phyloP scores from a whole-genome alignment of 805 yeast genomes.

The Sugiyamaella qingdaonensis region DNA sequence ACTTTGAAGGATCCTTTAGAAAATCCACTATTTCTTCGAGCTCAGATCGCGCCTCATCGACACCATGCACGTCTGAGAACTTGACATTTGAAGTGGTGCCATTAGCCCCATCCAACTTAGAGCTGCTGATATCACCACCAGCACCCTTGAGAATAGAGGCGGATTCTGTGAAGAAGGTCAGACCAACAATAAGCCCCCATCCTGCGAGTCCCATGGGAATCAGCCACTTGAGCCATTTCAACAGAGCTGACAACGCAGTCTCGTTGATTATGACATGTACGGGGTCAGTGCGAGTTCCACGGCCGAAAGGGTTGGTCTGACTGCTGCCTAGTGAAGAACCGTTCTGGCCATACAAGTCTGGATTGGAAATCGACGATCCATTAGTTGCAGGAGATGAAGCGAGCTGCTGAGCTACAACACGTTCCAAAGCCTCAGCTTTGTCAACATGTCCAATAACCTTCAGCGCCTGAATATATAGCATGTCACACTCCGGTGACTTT shows the following conservation, averaged over 20 bases:
- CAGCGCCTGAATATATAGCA: slow-evolving; percentile 75
- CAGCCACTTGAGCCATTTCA: slow-evolving; percentile 87
- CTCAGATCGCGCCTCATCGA: slow-evolving; percentile 97
- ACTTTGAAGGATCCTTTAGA: slow-evolving; percentile 90
- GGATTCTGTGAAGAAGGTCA: slow-evolving; percentile 75
- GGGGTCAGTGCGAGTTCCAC: slow-evolving; percentile 56
- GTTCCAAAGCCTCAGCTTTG: slow-evolving; percentile 67
- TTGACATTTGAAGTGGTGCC: slow-evolving; percentile 84
- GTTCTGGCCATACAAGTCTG: slow-evolving; percentile 10
- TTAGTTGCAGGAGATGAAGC: slow-evolving; percentile 13
- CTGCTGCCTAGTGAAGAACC: neutral
- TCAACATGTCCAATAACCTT: slow-evolving; percentile 69
- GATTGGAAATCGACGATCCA: slow-evolving; percentile 4
- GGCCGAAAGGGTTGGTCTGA: neutral
- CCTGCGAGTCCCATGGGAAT: slow-evolving; percentile 74
- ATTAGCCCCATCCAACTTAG: slow-evolving; percentile 71
- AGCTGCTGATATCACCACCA: slow-evolving; percentile 36
- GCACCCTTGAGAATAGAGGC: slow-evolving; percentile 67
- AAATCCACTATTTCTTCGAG: slow-evolving; percentile 97
- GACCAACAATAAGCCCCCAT: slow-evolving; percentile 75
- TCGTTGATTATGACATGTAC: slow-evolving; percentile 92
- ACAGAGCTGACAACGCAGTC: slow-evolving; percentile 67
- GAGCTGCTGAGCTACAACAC: slow-evolving; percentile 37
- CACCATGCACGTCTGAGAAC: slow-evolving; percentile 93
- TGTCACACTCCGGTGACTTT: slow-evolving; percentile 70